Base-by-base conservation (phyloP, 352 stramenopile genomes). In the Blastocystis sp. region DNA sequence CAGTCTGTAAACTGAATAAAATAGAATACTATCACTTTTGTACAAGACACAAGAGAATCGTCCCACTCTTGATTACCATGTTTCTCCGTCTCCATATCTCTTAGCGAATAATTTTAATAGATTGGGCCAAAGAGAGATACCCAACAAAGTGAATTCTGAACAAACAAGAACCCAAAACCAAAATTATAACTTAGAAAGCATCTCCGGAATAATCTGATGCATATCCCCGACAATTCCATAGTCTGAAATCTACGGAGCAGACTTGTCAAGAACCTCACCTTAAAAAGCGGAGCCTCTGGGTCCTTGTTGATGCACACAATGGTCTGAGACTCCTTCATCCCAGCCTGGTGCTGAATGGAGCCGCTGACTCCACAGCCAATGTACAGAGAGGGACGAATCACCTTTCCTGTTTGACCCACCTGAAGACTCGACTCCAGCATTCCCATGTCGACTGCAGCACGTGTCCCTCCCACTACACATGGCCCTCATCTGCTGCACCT, bases 261-360 rank as follows among this genome's bases (percentile, higher is more conserved):
- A 26, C n/a, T 56, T 65, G 47, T 54, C 26, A 18, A 16, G 1
- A 65, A 63, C 30, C 39, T 45, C 53, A 99, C 96, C 91, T 98
- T 94, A 93, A 99, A 99, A 92, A 99, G 99, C 45, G 97, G 97
- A 8, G 97, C 97, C 90, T 99, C 97, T 53, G 96, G 94, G 93
- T 99, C 97, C 92, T 98, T 99, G 92, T 99, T 99, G 92, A 99
- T 99, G 53, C 96, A 96, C 43, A 99, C 97, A 91, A 99, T 99
- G 9, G 95, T 98, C 93, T 99, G 99, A 90, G 93, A 96, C 92
- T 99, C 97, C 93, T 99, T 99, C 97, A 99, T 99, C 90, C 97
- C 97, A 24, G 94, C 95, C 87, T 99, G 95, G 93, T 99, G 97
- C 93, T 99, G 97, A 93, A 99, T 99, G 20, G 97, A 97, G 41